These are phyloP conservation scores for Eimeria acervulina DNA, from an alignment of 169 alveolate genomes.

Conservation along the genomic window DNA sequence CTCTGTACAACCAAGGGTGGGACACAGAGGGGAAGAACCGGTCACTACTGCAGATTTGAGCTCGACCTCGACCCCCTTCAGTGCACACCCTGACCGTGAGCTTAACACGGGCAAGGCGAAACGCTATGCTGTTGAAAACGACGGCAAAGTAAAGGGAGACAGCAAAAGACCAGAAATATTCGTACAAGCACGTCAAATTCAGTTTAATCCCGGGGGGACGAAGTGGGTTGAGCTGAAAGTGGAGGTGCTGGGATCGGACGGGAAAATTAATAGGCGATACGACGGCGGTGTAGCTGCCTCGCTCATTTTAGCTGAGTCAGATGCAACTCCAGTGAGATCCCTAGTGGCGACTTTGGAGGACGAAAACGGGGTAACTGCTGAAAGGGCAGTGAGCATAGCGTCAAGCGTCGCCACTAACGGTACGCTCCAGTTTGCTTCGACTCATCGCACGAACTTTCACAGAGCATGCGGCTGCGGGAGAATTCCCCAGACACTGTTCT, in stretches of 20 bases:
- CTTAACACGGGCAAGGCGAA: neutral
- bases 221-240: conserved; percentile 64
- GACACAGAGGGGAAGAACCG: neutral
- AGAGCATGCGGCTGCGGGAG: neutral
- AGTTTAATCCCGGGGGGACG: neutral
- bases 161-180: neutral
- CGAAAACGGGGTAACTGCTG: neutral
- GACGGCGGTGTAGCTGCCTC: conserved; percentile 67
- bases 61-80: neutral
- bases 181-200: conserved; percentile 25
- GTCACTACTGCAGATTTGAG: neutral
- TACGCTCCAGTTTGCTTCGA: neutral
- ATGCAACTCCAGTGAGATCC: neutral
- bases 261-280: conserved; percentile 30
- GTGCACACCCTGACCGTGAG: neutral
- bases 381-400: conserved; percentile 46
- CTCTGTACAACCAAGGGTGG: neutral
- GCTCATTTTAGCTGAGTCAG: conserved; percentile 33
- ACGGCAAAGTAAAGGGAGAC: conserved; percentile 1
- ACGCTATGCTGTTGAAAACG: neutral
- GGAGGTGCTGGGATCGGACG: conserved; percentile 58
- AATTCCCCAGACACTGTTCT: neutral
- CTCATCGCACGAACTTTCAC: neutral
- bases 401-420: conserved; percentile 57
- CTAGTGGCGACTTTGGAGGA: neutral